Percentiles rank a stretch among this genome's conserved stretches.
These are phyloP conservation scores for Salicornia ramosissima DNA, from an alignment of 148 eudicot species.

Conservation along the genomic window DNA sequence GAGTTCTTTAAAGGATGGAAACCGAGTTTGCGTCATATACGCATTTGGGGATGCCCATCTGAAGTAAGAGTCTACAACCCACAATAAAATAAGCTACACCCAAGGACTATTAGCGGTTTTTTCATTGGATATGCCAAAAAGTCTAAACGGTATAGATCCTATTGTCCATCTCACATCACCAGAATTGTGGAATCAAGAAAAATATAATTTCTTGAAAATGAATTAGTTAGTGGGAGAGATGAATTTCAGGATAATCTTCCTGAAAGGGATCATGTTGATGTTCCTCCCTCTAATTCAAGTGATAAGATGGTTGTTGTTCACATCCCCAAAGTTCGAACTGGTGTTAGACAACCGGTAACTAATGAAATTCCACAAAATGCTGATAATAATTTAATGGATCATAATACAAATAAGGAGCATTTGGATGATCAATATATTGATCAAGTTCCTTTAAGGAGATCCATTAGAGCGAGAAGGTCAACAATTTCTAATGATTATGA, in stretches of 20 bases:
- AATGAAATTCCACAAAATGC: conserved; percentile 14
- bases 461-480: background rate
- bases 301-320: background rate
- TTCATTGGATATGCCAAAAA: background rate
- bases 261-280: background rate
- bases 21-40: conserved; percentile 9
- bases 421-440: no score
- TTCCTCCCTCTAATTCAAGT: background rate
- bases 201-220: conserved; percentile 8
- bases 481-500: conserved; percentile 5
- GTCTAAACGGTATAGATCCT: background rate
- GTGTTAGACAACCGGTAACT: background rate
- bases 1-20: conserved; percentile 15
- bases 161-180: background rate
- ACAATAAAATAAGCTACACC: background rate
- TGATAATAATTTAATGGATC: conserved; percentile 6
- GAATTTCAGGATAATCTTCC: background rate
- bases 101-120: background rate
- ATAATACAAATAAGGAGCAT: background rate
- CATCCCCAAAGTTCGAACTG: background rate
- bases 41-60: conserved; percentile 17
- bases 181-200: conserved; percentile 16
- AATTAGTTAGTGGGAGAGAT: conserved; percentile 22
- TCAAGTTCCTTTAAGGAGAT: conserved; percentile 9
- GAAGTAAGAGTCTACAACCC: conserved; percentile 9